Percentiles rank a stretch among this genome's conserved stretches.
Conservation (phyloP, 352 stramenopile genomes). For the Globisporangium cystogenes region DNA sequence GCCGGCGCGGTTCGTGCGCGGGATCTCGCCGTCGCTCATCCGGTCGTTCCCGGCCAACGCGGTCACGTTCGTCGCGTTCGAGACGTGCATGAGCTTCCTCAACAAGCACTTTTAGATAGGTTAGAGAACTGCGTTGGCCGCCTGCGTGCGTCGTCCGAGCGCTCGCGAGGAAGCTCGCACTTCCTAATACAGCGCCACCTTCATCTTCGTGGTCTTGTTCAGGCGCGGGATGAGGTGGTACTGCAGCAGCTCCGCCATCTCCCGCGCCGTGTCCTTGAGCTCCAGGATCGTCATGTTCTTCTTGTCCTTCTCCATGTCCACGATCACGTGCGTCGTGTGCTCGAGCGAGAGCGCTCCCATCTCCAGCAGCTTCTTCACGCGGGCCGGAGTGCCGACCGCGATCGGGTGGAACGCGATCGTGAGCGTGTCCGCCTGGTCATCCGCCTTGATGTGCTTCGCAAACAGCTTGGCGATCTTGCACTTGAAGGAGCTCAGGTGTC, state of each 20-base stretch:
- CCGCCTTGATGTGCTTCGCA: constrained; percentile 90
- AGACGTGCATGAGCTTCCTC: constrained; percentile 72
- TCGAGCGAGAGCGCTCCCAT: constrained; percentile 68
- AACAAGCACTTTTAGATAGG: constrained; percentile 61
- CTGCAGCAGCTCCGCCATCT: constrained; percentile 77
- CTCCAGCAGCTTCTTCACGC: constrained; percentile 77
- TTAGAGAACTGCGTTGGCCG: constrained; percentile 11
- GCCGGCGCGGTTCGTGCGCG: constrained; percentile 62
- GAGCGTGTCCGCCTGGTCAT: constrained; percentile 87
- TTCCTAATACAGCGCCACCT: constrained; percentile 70
- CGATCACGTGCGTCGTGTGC: constrained; percentile 72
- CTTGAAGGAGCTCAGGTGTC: constrained; percentile 77
- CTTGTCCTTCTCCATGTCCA: constrained; percentile 88
- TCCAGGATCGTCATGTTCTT: constrained; percentile 80
- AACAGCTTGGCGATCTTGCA: constrained; percentile 95
- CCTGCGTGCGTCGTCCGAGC: not conserved
- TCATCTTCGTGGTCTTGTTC: constrained; percentile 52
- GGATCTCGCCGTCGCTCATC: constrained; percentile 71
- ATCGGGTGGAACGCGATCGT: constrained; percentile 65
- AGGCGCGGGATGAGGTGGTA: constrained; percentile 67
- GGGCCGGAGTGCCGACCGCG: constrained; percentile 69
- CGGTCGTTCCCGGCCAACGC: constrained; percentile 77
- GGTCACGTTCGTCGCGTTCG: constrained; percentile 84
- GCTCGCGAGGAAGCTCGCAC: not conserved
- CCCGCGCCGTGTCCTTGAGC: constrained; percentile 78